These are phyloP conservation scores for Vaccinium vitisidaea DNA, from an alignment of 148 eudicot species.

Conservation along the genomic window DNA sequence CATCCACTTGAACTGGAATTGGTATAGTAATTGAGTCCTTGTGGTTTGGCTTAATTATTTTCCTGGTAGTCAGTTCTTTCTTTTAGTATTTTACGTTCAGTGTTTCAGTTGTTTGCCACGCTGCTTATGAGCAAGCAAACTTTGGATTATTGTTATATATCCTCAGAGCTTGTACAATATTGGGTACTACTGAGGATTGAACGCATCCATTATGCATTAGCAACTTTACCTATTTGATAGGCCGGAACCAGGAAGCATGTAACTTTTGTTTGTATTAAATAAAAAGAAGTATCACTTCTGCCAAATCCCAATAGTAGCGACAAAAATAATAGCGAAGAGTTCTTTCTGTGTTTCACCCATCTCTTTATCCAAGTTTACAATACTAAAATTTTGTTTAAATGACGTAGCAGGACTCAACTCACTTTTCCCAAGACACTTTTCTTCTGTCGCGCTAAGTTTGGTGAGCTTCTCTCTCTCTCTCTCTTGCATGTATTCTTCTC, in stretches of 20 bases:
- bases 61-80: no score
- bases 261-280: neutral
- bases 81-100: neutral
- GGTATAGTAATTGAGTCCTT: no score
- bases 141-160: neutral
- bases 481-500: neutral
- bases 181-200: neutral
- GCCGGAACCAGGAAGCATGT: neutral
- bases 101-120: neutral
- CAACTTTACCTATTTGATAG: neutral
- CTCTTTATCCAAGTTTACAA: neutral
- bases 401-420: slow-evolving; percentile 28
- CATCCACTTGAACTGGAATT: no score
- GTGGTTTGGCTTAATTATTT: no score
- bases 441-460: slow-evolving; percentile 34
- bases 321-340: neutral
- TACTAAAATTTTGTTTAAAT: slow-evolving; percentile 3
- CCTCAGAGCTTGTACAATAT: neutral
- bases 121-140: neutral
- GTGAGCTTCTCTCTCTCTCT: slow-evolving; percentile 21
- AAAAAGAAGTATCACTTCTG: neutral
- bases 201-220: neutral
- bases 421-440: slow-evolving; percentile 33
- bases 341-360: neutral
- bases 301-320: neutral